Evolutionary conservation across 2,329 filamentous ascomycete genomes (phyloP), one percentile per base, ranked within the genome.

Genomic region (Allantophomopsis cytisporea): DNA sequence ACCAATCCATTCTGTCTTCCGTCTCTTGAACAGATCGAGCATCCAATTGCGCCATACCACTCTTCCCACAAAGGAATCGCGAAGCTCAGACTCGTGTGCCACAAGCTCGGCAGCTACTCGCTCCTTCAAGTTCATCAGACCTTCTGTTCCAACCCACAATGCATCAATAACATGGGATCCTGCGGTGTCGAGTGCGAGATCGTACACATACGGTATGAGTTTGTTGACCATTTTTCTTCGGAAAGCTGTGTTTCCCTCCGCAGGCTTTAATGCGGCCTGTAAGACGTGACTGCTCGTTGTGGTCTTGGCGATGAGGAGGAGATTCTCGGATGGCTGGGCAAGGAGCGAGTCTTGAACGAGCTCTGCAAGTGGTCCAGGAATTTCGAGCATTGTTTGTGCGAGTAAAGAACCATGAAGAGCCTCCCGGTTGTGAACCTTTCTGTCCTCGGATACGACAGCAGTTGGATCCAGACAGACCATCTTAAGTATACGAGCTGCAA

Each of bases 331-430:
- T 10, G 67, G 63, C 47, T 82, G 68, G 4, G 73, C 65, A 15
- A 80, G 62, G 17, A 91, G 60, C n/a, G 80, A 74, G 13, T 78
- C 72, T 54, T 91, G 84, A 23, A 94, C 72, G 10, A 88, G 69
- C 38, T 74, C 74, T 41, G 73, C 70, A 2, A 88, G 65, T 1
- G 71, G 59, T 1, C 85, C 85, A 0, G 83, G 73, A 18, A 85
- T 79, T 7, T 73, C 63, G 38, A 96, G 74, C 65, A 98, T 81
- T 4, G 82, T 65, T 45, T 91, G 80, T 7, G 83, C 79, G 20
- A 98, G 71, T 36, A 94, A 70, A 15, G 84, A 86, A 43, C 82
- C 85, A 62, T 98, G 88, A 55, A 85, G 59, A 67, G 30, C 59
- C n/a, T 34, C 31, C 2, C 31, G 31, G 55, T 39, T 52, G 55